Evolutionary conservation across 2,329 filamentous ascomycete species (phyloP).

Genomic region (Colletotrichum australisinense): DNA sequence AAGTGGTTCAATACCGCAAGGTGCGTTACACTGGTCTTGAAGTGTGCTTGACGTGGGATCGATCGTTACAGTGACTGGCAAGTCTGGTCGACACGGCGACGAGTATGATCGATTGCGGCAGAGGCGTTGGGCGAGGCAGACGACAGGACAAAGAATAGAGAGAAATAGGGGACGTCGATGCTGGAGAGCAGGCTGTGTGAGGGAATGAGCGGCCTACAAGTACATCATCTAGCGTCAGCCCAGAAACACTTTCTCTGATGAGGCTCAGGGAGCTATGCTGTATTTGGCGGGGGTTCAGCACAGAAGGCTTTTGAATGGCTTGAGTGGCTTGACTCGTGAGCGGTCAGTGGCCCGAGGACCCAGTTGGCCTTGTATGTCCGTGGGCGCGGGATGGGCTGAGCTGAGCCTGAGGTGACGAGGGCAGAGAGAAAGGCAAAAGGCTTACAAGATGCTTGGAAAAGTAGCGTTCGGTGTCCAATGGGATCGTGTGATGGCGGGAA

Average conservation of each 20-base stretch:
- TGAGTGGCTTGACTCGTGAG: conserved; percentile 18
- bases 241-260: conserved; percentile 18
- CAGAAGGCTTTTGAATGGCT: conserved; percentile 11
- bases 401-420: conserved; percentile 7
- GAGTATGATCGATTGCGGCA: conserved; percentile 19
- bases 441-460: conserved; percentile 14
- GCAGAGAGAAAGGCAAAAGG: not conserved
- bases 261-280: conserved; percentile 20
- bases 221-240: conserved; percentile 30
- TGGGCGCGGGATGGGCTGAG: conserved; percentile 23
- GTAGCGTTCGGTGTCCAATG: not conserved
- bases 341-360: conserved; percentile 14
- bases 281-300: not conserved
- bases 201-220: conserved; percentile 26
- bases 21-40: not conserved
- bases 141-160: conserved; percentile 24
- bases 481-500: not conserved
- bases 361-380: conserved; percentile 10
- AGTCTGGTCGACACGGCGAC: conserved; percentile 26
- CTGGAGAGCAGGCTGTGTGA: not conserved
- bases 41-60: conserved; percentile 12
- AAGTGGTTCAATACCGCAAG: conserved; percentile 8
- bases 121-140: conserved; percentile 17
- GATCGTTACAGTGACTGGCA: conserved; percentile 16
- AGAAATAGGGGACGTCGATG: conserved; percentile 13